phyloP scores from a whole-genome alignment of 495 filamentous ascomycete species.

The Letharia columbiana region DNA sequence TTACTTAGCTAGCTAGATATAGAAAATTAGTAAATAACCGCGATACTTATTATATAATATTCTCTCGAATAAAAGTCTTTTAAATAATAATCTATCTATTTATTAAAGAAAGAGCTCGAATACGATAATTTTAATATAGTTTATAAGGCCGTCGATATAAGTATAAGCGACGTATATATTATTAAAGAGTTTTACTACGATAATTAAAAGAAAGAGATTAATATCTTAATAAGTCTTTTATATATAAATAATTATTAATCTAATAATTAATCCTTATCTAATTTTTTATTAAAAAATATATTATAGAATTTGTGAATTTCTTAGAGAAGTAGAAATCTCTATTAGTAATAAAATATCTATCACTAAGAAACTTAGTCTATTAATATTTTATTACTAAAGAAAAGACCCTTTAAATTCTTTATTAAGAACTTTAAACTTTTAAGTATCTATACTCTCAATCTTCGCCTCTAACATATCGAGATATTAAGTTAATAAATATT shows the following conservation, averaged over 20 bases:
- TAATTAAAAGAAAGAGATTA: conserved; percentile 44
- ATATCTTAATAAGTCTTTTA: conserved; percentile 7
- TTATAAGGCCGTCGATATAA: conserved; percentile 61
- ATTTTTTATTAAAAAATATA: conserved; percentile 1
- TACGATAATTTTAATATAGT: conserved; percentile 74
- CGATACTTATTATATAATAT: background rate
- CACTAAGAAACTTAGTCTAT: conserved; percentile 7
- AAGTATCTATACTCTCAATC: conserved; percentile 4
- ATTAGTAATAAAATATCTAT: conserved; percentile 6
- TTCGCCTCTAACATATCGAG: conserved; percentile 7
- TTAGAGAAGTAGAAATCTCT: conserved; percentile 4
- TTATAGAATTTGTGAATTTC: conserved; percentile 8
- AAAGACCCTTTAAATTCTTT: conserved; percentile 7
- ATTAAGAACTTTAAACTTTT: conserved; percentile 4
- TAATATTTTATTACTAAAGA: conserved; percentile 6
- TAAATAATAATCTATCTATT: conserved; percentile 35
- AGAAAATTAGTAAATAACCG: conserved; percentile 4
- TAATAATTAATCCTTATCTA: conserved; percentile 5
- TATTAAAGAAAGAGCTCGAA: conserved; percentile 56
- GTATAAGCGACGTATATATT: conserved; percentile 56
- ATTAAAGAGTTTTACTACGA: conserved; percentile 69
- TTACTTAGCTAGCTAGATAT: conserved; percentile 6
- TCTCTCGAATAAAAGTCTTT: background rate
- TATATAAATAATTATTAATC: conserved; percentile 5
- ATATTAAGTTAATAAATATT: conserved; percentile 6